Conservation (phyloP, 2,329 filamentous ascomycete genomes). For the Paracoccidioides lutzii region DNA sequence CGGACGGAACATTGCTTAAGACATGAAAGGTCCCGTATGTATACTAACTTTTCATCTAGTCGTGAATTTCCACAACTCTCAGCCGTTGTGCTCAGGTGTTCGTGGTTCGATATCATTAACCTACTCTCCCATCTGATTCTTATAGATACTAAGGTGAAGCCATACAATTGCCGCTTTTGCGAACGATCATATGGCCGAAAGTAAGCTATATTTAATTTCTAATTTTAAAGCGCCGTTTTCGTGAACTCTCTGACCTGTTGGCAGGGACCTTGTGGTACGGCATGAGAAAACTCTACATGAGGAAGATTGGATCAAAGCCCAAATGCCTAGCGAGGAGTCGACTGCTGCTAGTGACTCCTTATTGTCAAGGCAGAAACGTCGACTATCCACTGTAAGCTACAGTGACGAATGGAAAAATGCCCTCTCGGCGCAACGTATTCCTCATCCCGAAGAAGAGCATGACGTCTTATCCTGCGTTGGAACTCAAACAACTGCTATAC, state of each 20-base stretch:
- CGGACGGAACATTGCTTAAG: constrained; percentile 24
- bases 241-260: constrained; percentile 2
- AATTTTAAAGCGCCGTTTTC: neutral
- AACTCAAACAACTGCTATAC: neutral
- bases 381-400: neutral
- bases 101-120: neutral
- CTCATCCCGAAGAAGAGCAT: neutral
- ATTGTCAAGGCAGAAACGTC: neutral
- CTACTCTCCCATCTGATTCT: neutral
- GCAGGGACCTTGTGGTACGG: constrained; percentile 24
- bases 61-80: neutral
- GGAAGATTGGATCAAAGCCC: constrained; percentile 14
- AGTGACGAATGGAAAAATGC: neutral
- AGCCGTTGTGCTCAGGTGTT: neutral
- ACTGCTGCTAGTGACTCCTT: neutral
- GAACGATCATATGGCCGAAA: constrained; percentile 23
- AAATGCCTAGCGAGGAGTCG: neutral
- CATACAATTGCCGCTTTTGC: constrained; percentile 23
- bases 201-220: constrained; percentile 10
- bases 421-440: neutral
- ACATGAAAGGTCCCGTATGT: constrained; percentile 22
- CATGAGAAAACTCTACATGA: constrained; percentile 24
- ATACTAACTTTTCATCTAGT: neutral
- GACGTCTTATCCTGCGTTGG: neutral
- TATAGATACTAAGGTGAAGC: constrained; percentile 21